phyloP scores from a whole-genome alignment of 805 yeast species.

The Candida sakaeoensis region DNA sequence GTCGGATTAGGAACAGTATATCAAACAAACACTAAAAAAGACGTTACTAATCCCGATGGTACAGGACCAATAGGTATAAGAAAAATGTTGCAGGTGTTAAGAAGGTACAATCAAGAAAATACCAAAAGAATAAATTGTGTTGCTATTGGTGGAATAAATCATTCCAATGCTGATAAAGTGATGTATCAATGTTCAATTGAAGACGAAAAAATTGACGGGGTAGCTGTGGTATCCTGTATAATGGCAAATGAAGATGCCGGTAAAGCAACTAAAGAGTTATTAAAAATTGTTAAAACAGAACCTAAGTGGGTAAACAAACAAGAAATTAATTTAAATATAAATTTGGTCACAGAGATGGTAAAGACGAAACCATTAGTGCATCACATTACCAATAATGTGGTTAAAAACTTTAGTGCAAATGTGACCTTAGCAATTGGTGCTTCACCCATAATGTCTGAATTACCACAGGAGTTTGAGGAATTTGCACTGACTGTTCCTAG shows the following conservation, averaged over 20 bases:
- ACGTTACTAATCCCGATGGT: slow-evolving; percentile 45
- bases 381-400: slow-evolving; percentile 87
- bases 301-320: slow-evolving; percentile 7
- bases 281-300: slow-evolving; percentile 18
- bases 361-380: slow-evolving; percentile 62
- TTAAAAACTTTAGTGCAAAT: slow-evolving; percentile 83
- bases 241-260: slow-evolving; percentile 62
- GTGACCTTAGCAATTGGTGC: slow-evolving; percentile 80
- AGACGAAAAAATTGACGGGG: slow-evolving; percentile 63
- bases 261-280: slow-evolving; percentile 42
- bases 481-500: slow-evolving; percentile 51
- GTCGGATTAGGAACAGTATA: slow-evolving; percentile 82
- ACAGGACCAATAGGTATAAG: slow-evolving; percentile 67
- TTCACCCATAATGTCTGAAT: slow-evolving; percentile 86
- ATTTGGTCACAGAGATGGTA: slow-evolving; percentile 14
- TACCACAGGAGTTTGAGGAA: slow-evolving; percentile 61
- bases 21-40: slow-evolving; percentile 68
- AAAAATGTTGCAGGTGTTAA: slow-evolving; percentile 46
- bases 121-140: slow-evolving; percentile 52
- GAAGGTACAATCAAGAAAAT: slow-evolving; percentile 17
- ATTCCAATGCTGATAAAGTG: slow-evolving; percentile 56
- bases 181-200: slow-evolving; percentile 46
- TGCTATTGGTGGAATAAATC: slow-evolving; percentile 77
- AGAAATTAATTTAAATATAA: background rate
- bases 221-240: slow-evolving; percentile 83